These are phyloP conservation scores for Marasmius oreades DNA, from an alignment of 1,284 basidiomycete species.

Conservation along the genomic window DNA sequence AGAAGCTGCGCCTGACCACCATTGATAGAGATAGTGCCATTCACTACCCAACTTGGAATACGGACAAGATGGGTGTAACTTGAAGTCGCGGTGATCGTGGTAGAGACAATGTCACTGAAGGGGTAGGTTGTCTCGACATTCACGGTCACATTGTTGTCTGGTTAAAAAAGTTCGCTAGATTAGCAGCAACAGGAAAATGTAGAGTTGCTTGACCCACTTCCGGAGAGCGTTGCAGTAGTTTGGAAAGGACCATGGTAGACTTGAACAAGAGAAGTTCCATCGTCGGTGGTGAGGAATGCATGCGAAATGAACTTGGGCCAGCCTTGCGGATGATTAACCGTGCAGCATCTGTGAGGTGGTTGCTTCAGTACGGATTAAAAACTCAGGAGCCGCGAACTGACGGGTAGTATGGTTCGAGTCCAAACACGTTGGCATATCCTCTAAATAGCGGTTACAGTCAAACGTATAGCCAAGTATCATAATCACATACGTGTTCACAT, in stretches of 20 bases:
- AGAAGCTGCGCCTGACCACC: constrained; percentile 21
- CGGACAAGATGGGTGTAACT: constrained; percentile 37
- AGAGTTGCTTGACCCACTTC: constrained; percentile 21
- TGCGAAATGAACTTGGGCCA: constrained; percentile 44
- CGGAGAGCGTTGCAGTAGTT: constrained; percentile 28
- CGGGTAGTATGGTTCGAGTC: constrained; percentile 47
- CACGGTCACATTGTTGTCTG: constrained; percentile 30
- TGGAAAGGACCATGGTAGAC: constrained; percentile 38
- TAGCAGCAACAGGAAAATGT: neutral
- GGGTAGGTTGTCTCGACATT: constrained; percentile 38
- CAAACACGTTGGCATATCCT: constrained; percentile 56
- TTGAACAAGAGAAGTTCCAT: constrained; percentile 34
- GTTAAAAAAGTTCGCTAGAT: neutral
- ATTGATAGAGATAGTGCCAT: constrained; percentile 33
- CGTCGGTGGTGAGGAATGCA: constrained; percentile 34
- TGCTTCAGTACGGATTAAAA: constrained; percentile 29
- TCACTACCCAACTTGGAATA: constrained; percentile 38
- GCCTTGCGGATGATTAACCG: constrained; percentile 43
- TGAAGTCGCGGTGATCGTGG: constrained; percentile 30
- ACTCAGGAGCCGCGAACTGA: constrained; percentile 23
- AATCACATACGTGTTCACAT: constrained; percentile 41
- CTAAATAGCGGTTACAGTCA: constrained; percentile 22
- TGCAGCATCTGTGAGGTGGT: constrained; percentile 34
- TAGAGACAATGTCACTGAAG: constrained; percentile 36
- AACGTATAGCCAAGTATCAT: neutral